A percentile compares a stretch with the other conserved stretches of the same genome.
Conservation (phyloP, 2,329 filamentous ascomycete genomes). For the Pseudogymnoascus sp. region DNA sequence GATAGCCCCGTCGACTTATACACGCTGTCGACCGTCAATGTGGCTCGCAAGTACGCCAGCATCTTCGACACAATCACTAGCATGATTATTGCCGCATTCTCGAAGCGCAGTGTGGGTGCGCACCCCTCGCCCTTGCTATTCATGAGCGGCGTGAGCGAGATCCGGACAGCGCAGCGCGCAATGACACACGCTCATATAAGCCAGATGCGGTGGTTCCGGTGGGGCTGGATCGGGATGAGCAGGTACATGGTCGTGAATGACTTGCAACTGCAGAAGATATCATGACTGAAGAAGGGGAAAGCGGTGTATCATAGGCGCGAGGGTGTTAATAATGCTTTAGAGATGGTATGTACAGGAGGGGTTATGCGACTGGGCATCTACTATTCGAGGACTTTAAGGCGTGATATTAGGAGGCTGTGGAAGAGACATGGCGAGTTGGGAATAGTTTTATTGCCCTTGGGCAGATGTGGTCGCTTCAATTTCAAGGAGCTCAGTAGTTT, state of each 20-base stretch:
- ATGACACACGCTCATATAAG: slow-evolving; percentile 89
- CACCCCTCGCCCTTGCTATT: slow-evolving; percentile 58
- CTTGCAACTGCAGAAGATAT: slow-evolving; percentile 51
- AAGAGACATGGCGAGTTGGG: neutral
- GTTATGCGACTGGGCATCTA: neutral
- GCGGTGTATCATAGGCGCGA: neutral
- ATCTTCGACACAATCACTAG: slow-evolving; percentile 70
- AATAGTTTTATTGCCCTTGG: neutral
- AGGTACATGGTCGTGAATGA: slow-evolving; percentile 97
- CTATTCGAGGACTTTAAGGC: neutral
- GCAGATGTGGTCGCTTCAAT: neutral
- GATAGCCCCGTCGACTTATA: slow-evolving; percentile 74
- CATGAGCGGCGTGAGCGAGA: slow-evolving; percentile 55
- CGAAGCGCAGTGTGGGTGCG: slow-evolving; percentile 33
- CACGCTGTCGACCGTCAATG: slow-evolving; percentile 63
- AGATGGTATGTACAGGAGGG: neutral
- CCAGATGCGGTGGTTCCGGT: slow-evolving; percentile 98
- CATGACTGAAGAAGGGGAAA: slow-evolving; percentile 9
- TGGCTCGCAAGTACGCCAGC: slow-evolving; percentile 73
- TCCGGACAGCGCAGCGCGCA: slow-evolving; percentile 65
- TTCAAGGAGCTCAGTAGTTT: neutral
- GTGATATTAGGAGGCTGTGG: neutral
- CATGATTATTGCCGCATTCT: slow-evolving; percentile 46
- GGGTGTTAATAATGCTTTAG: slow-evolving; percentile 1
- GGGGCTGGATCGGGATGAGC: slow-evolving; percentile 85